Percentiles rank a stretch among this genome's conserved stretches.
phyloP scores from a whole-genome alignment of 1,284 basidiomycete genomes.

The Tilletia indica region DNA sequence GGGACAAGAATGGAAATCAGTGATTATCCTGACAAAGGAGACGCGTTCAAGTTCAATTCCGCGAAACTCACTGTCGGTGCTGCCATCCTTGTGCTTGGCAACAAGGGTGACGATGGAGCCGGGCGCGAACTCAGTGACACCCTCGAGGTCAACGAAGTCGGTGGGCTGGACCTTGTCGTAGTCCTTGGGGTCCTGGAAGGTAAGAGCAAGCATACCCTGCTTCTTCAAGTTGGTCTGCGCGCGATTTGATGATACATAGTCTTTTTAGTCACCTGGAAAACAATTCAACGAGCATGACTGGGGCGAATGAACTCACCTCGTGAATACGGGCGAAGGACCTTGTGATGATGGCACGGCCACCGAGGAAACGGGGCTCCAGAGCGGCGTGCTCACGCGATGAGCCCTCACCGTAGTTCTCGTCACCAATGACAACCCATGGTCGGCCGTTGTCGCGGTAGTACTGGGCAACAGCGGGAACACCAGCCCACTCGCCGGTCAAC shows the following conservation, averaged over 20 bases:
- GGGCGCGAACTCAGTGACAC: slow-evolving; percentile 49
- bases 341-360: slow-evolving; percentile 90
- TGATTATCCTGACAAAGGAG: too few species aligned
- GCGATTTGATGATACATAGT: not conserved
- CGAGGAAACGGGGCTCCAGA: slow-evolving; percentile 93
- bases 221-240: slow-evolving; percentile 18
- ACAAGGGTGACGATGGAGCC: slow-evolving; percentile 48
- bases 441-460: slow-evolving; percentile 84
- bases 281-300: not conserved
- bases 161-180: slow-evolving; percentile 53
- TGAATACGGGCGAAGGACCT: slow-evolving; percentile 98
- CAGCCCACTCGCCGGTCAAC: slow-evolving; percentile 78
- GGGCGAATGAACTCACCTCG: slow-evolving; percentile 64
- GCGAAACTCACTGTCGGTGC: slow-evolving; percentile 30
- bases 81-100: slow-evolving; percentile 52
- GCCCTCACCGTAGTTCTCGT: slow-evolving; percentile 90
- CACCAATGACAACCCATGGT: slow-evolving; percentile 88
- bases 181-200: slow-evolving; percentile 51
- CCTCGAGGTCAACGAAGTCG: slow-evolving; percentile 49
- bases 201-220: slow-evolving; percentile 48
- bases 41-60: not conserved
- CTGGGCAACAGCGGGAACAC: slow-evolving; percentile 79
- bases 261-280: too few species aligned
- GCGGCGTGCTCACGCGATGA: slow-evolving; percentile 97
- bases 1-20: not conserved